Evolutionary conservation across 163 green algal genomes (phyloP).

Genomic region (Dunaliella salina): DNA sequence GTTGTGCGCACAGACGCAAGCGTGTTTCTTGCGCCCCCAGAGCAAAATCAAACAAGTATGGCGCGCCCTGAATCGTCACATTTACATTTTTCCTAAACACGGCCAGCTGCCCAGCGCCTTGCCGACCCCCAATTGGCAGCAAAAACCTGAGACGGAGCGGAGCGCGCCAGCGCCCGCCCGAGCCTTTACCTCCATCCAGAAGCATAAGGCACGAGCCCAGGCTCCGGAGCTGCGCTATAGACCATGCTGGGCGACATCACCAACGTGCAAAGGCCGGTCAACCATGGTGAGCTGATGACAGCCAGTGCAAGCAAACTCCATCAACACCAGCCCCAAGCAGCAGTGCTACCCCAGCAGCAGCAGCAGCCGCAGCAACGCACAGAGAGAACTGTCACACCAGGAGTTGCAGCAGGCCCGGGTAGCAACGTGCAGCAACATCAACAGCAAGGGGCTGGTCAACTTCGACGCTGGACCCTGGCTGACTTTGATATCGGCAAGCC

Average conservation of each 20-base stretch:
- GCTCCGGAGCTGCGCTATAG: too few species aligned
- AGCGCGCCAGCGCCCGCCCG: too few species aligned
- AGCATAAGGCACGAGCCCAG: too few species aligned
- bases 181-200: too few species aligned
- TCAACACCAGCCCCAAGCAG: neutral
- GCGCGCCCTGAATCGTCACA: too few species aligned
- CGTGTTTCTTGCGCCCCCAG: too few species aligned
- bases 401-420: neutral
- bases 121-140: too few species aligned
- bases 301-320: neutral
- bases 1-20: too few species aligned
- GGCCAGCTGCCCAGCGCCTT: too few species aligned
- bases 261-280: neutral
- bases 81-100: too few species aligned
- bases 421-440: neutral
- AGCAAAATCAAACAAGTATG: too few species aligned
- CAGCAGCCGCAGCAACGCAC: neutral
- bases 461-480: conserved; percentile 44
- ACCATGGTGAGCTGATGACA: neutral
- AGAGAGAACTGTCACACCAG: neutral
- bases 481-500: conserved; percentile 98
- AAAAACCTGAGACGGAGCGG: too few species aligned
- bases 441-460: neutral
- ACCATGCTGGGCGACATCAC: neutral
- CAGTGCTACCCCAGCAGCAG: neutral